These are phyloP conservation scores for Ophiosphaerella herpotricha DNA, from an alignment of 2,329 filamentous ascomycete genomes.

Conservation along the genomic window DNA sequence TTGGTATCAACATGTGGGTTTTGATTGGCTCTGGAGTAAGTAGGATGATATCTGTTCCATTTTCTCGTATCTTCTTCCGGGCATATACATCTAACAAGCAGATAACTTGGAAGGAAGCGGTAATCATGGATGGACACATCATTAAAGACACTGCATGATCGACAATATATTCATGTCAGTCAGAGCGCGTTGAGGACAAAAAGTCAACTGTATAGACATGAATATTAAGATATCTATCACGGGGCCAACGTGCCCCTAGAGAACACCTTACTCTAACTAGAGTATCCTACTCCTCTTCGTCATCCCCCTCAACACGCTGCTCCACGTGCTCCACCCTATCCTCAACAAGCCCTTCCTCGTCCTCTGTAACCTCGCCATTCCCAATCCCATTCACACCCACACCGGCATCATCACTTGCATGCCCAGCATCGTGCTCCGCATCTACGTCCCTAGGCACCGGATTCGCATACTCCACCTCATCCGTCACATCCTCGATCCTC, in stretches of 20 bases:
- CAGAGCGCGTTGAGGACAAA: no score
- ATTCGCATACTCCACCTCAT: slow-evolving; percentile 12
- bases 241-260: not conserved
- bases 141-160: no score
- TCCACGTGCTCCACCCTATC: slow-evolving; percentile 2
- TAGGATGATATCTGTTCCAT: no score
- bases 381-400: slow-evolving; percentile 8
- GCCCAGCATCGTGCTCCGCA: slow-evolving; percentile 8
- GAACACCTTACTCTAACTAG: not conserved
- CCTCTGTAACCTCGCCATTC: slow-evolving; percentile 10
- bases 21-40: no score
- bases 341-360: slow-evolving; percentile 9
- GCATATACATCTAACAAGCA: no score
- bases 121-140: no score
- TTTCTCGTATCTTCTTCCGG: no score
- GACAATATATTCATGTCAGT: no score
- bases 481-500: slow-evolving; percentile 16
- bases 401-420: slow-evolving; percentile 13
- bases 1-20: no score
- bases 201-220: not conserved
- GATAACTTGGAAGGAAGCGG: no score
- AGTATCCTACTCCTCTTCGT: not conserved
- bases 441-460: slow-evolving; percentile 2
- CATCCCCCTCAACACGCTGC: not conserved
- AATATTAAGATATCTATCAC: not conserved